phyloP scores from a whole-genome alignment of 2,329 filamentous ascomycete species.

The Incumbomyces delicatus region DNA sequence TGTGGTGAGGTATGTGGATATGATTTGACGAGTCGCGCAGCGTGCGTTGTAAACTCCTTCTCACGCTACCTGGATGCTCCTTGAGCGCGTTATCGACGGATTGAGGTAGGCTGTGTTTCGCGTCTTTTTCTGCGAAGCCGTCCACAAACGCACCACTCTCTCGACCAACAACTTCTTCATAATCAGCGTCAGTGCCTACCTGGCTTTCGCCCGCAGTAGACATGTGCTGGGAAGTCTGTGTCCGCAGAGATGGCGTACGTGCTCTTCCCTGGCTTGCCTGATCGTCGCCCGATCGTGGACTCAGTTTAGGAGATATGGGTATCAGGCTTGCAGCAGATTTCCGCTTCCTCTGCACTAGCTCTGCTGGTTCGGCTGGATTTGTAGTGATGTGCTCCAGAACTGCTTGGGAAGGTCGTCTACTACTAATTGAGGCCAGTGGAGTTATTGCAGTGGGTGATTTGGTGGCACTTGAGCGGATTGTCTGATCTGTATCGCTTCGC shows the following conservation, averaged over 20 bases:
- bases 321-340: constrained; percentile 1
- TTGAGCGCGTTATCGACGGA: constrained; percentile 35
- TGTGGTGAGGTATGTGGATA: constrained; percentile 46
- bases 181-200: constrained; percentile 35
- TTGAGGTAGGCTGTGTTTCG: constrained; percentile 30
- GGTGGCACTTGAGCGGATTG: constrained; percentile 1
- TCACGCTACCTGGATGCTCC: constrained; percentile 57
- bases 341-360: neutral
- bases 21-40: constrained; percentile 66
- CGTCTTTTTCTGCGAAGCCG: constrained; percentile 35
- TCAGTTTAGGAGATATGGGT: neutral
- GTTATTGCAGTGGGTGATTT: neutral
- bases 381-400: constrained; percentile 19
- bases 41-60: constrained; percentile 80
- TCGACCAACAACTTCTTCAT: constrained; percentile 49
- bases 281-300: neutral
- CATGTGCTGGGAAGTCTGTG: constrained; percentile 24
- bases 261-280: neutral
- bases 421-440: neutral
- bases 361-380: neutral
- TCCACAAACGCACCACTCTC: constrained; percentile 32
- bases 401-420: constrained; percentile 5
- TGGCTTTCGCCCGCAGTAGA: neutral
- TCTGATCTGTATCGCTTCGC: constrained; percentile 9
- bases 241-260: constrained; percentile 9